Base-by-base conservation (phyloP, 1,139 yeast genomes). In the Sugiyamaella neomexicana region DNA sequence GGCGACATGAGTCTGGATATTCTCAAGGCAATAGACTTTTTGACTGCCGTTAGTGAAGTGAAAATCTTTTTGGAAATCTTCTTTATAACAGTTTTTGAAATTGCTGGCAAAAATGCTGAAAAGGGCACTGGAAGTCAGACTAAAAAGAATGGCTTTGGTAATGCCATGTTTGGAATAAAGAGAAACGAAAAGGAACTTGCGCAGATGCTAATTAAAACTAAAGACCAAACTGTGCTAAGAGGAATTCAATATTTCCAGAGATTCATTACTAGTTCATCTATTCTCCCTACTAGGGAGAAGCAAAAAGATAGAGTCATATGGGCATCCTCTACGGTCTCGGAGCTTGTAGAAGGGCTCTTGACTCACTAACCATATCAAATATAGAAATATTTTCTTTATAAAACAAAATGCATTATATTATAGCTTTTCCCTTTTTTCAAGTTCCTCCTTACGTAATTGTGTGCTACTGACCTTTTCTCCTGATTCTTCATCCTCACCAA, bases 401-500 rank as follows among this genome's bases (percentile, higher is more conserved):
- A n/a, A n/a, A n/a, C n/a, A 31, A 17, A 38, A 39, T 47, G 51
- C 51, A 47, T 31, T 29, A 29, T 29, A 29, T 29, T 23, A 47
- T 15, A 39, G 13, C 38, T 47, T 47, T 15, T 47, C 44, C 10
- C 40, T 23, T 20, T 47, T 39, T 29, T 47, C 66, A 41, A 71
- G 50, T 37, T 70, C 73, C 15, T 55, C 63, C 51, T 66, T 58
- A 46, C 85, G 72, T 36, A 79, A 64, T 43, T 75, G 75, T 0
- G 99, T 93, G 53, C 97, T 89, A 64, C 98, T 90, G 54, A 95
- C 67, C 68, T 95, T 95, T 32, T 85, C 88, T 43, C 78, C 75
- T 2, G 38, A 34, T 79, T 86, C 86, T 41, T 70, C 69, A 43
- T 80, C 81, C n/a, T 72, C 75, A 38, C 79, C 80, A 0, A 93